These are phyloP conservation scores for Trichoderma polysporum DNA, from an alignment of 2,329 filamentous ascomycete species.

Conservation along the genomic window DNA sequence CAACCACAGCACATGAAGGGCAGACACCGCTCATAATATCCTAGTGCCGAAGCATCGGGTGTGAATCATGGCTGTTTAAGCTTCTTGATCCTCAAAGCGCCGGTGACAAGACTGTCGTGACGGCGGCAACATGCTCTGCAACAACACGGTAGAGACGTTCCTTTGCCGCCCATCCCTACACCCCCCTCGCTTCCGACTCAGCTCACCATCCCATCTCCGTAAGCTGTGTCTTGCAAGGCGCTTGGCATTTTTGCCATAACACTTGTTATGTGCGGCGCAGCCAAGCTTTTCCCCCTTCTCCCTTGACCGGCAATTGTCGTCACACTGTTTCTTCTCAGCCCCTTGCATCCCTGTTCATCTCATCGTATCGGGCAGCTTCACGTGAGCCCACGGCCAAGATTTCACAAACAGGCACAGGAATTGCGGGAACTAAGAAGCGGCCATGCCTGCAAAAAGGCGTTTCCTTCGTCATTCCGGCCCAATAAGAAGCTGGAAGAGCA, in stretches of 20 bases:
- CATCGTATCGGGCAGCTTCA: constrained; percentile 4
- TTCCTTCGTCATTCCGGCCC: background rate
- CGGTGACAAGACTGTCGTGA: constrained; percentile 17
- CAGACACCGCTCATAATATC: constrained; percentile 4
- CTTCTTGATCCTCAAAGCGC: constrained; percentile 9
- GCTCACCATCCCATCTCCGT: background rate
- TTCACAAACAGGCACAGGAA: background rate
- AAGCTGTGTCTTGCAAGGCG: background rate
- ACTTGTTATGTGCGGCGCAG: background rate
- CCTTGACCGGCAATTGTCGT: background rate
- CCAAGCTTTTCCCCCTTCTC: background rate
- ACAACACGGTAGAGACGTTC: background rate
- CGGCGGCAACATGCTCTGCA: constrained; percentile 10
- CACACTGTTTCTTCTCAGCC: background rate
- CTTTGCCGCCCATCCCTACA: constrained; percentile 5
- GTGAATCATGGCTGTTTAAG: background rate
- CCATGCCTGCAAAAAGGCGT: background rate
- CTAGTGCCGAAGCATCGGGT: background rate
- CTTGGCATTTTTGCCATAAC: background rate
- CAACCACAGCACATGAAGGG: background rate
- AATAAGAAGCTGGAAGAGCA: background rate
- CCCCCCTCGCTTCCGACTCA: constrained; percentile 7
- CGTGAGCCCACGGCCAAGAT: background rate
- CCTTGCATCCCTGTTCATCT: background rate
- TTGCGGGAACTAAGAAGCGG: background rate